Evolutionary conservation across 441 rosid genomes (phyloP).

Genomic region (Flueggea neowawraea): DNA sequence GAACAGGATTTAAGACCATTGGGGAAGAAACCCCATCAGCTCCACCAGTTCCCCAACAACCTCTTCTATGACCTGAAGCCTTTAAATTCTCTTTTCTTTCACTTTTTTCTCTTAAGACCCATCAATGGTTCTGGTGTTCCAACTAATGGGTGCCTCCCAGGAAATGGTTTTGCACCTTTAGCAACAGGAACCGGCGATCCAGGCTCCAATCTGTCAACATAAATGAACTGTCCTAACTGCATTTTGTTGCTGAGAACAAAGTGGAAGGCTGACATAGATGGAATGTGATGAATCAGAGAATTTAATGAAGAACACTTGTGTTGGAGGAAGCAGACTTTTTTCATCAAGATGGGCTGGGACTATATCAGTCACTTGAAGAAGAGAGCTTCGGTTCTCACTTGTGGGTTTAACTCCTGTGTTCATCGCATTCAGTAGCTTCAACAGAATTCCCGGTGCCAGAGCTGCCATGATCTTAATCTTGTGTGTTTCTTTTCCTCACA

Average conservation of each 20-base stretch:
- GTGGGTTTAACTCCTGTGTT: conserved; percentile 81
- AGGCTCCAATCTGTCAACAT: conserved; percentile 79
- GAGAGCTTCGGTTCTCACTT: conserved; percentile 77
- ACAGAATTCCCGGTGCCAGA: conserved; percentile 71
- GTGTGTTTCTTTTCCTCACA: background rate
- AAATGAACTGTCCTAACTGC: conserved; percentile 92
- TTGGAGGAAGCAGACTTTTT: conserved; percentile 86
- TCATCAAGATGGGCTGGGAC: conserved; percentile 95
- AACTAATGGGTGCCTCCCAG: conserved; percentile 81
- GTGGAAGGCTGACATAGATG: conserved; percentile 82
- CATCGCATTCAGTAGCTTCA: conserved; percentile 81
- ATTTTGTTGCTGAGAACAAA: conserved; percentile 75
- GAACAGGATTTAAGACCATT: conserved; percentile 62
- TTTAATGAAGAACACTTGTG: conserved; percentile 86
- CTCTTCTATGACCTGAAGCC: conserved; percentile 44
- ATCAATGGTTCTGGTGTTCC: conserved; percentile 83
- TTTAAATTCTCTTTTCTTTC: conserved; percentile 39
- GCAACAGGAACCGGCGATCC: conserved; percentile 83
- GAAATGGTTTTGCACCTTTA: conserved; percentile 82
- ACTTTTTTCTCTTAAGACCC: conserved; percentile 49
- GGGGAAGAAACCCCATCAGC: conserved; percentile 49
- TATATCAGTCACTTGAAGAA: conserved; percentile 85
- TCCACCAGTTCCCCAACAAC: conserved; percentile 69
- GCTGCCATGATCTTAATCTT: conserved; percentile 49
- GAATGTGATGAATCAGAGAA: conserved; percentile 92